These are phyloP conservation scores for Spergularia azorica DNA, from an alignment of 179 eudicot genomes.

Conservation along the genomic window DNA sequence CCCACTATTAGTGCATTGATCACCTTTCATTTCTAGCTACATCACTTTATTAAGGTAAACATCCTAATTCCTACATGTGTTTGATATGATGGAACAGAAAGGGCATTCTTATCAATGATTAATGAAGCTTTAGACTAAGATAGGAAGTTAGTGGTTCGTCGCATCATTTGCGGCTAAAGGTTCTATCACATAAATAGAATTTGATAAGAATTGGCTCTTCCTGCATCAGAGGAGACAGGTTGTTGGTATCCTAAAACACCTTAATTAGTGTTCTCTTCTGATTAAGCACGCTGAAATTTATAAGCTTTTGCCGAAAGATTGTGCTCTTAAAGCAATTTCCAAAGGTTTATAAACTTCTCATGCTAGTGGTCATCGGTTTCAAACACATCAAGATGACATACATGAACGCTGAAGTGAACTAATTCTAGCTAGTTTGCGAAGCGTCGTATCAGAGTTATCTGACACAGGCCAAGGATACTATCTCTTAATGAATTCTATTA, in stretches of 20 bases:
- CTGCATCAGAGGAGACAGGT: not conserved
- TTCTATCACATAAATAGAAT: not conserved
- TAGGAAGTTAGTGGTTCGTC: not conserved
- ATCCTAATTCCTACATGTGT: too few species aligned
- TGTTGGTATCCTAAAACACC: too few species aligned
- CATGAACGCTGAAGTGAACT: not conserved
- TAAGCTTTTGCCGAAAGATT: constrained; percentile 11
- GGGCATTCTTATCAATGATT: constrained; percentile 16
- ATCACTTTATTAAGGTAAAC: not conserved
- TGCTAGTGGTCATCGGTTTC: not conserved
- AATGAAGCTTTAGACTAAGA: constrained; percentile 11
- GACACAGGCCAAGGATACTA: not conserved
- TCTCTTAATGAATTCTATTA: not conserved
- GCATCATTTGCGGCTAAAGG: not conserved
- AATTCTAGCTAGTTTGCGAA: not conserved
- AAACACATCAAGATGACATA: not conserved
- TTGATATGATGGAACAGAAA: constrained; percentile 5
- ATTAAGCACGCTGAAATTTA: not conserved
- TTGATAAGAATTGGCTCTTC: not conserved
- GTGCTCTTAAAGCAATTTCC: not conserved
- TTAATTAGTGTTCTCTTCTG: not conserved
- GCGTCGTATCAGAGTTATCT: not conserved
- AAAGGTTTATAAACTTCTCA: not conserved
- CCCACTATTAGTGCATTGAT: constrained; percentile 1
- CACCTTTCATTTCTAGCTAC: not conserved